phyloP scores from a whole-genome alignment of 2,329 filamentous ascomycete species.

The Penicillium decumbens region DNA sequence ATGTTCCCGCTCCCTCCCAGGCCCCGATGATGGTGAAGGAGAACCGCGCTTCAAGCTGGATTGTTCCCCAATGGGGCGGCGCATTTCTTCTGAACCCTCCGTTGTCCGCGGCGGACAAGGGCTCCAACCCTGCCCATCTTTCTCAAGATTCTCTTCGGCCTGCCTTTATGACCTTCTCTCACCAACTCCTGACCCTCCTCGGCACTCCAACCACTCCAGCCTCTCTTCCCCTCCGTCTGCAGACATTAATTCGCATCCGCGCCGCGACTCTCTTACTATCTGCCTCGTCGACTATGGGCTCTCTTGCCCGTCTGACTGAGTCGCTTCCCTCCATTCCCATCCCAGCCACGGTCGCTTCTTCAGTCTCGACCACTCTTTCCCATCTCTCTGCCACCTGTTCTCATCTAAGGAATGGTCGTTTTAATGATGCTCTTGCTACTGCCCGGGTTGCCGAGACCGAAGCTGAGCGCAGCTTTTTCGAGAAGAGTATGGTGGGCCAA shows the following conservation, averaged over 20 bases:
- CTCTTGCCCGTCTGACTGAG: slow-evolving; percentile 75
- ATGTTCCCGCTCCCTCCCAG: slow-evolving; percentile 67
- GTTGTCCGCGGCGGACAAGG: slow-evolving; percentile 34
- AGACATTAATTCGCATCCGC: slow-evolving; percentile 78
- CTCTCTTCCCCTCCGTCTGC: slow-evolving; percentile 78
- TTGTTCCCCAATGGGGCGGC: slow-evolving; percentile 93
- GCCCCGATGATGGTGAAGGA: slow-evolving; percentile 58
- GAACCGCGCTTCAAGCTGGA: slow-evolving; percentile 69
- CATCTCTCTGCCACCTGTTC: slow-evolving; percentile 75
- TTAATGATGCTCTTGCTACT: slow-evolving; percentile 66
- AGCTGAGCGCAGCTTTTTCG: slow-evolving; percentile 92
- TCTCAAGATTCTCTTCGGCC: slow-evolving; percentile 64
- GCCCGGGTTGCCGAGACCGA: slow-evolving; percentile 81
- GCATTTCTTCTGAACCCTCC: slow-evolving; percentile 62
- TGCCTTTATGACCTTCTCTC: slow-evolving; percentile 82
- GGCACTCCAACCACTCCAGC: slow-evolving; percentile 73
- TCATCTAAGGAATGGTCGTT: slow-evolving; percentile 58
- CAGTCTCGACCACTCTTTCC: slow-evolving; percentile 71
- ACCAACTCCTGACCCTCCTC: slow-evolving; percentile 81
- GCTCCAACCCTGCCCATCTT: slow-evolving; percentile 50
- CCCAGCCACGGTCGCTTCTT: slow-evolving; percentile 76
- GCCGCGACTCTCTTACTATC: slow-evolving; percentile 80
- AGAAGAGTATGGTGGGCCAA: slow-evolving; percentile 98
- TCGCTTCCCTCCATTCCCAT: slow-evolving; percentile 89
- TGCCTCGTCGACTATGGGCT: slow-evolving; percentile 90